Percentiles rank a stretch among this genome's conserved stretches.
Evolutionary conservation across 306 rosid species (phyloP).

Genomic region (Dalbergia cochinchinensis): DNA sequence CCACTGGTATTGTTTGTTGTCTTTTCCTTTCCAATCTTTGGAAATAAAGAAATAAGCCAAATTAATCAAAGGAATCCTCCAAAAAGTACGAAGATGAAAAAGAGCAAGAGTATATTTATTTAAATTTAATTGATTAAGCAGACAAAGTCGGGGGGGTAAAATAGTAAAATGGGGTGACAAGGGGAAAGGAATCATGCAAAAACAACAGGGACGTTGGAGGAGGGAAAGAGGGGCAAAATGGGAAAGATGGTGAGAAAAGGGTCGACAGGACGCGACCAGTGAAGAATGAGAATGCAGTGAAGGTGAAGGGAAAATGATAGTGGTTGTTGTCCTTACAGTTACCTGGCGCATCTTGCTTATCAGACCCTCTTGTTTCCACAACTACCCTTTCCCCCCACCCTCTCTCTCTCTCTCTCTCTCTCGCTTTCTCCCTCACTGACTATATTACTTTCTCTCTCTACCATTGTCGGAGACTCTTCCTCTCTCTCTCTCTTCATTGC

Average conservation of each 20-base stretch:
- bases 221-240: slow-evolving; percentile 43
- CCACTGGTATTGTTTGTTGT: not conserved
- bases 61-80: not conserved
- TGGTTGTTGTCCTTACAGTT: slow-evolving; percentile 62
- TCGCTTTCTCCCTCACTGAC: slow-evolving; percentile 40
- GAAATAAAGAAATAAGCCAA: not conserved
- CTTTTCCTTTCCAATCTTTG: not conserved
- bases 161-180: slow-evolving; percentile 14
- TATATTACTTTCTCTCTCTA: slow-evolving; percentile 59
- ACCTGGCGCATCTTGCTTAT: slow-evolving; percentile 44
- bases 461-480: slow-evolving; percentile 29
- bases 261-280: slow-evolving; percentile 55
- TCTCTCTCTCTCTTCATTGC: not conserved
- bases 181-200: not conserved
- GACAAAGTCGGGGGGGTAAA: slow-evolving; percentile 24
- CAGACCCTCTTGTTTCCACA: slow-evolving; percentile 44
- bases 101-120: not conserved
- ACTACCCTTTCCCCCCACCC: slow-evolving; percentile 44
- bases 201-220: slow-evolving; percentile 42
- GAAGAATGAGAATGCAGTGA: slow-evolving; percentile 51
- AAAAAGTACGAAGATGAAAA: not conserved
- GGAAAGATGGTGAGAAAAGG: slow-evolving; percentile 49
- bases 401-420: slow-evolving; percentile 19
- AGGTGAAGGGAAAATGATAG: slow-evolving; percentile 65
- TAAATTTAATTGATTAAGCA: not conserved